Conservation (phyloP, 148 eudicot species). For the Rhododendron mucronatum region DNA sequence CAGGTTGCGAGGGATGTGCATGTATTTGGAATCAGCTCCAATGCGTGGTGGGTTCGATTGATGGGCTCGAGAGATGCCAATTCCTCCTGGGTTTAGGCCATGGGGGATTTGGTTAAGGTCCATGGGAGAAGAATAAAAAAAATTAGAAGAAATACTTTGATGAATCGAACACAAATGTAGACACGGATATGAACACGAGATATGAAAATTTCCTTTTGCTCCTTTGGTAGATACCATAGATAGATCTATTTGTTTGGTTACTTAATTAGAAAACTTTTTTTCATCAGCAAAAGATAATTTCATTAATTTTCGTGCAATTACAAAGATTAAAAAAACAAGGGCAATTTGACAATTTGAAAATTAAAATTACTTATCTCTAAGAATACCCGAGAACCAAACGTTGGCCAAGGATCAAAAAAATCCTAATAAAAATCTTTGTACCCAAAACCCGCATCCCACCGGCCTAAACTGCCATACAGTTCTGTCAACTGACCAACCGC, state of each 20-base stretch:
- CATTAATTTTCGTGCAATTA: too few relatives aligned
- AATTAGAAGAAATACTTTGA: too few relatives aligned
- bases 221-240: background rate
- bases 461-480: too few relatives aligned
- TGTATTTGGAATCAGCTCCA: constrained; percentile 46
- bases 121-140: background rate
- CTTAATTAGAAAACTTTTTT: background rate
- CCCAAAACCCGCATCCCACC: too few relatives aligned
- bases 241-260: background rate
- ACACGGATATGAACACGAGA: too few relatives aligned
- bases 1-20: constrained; percentile 68
- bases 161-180: too few relatives aligned
- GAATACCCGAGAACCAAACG: background rate
- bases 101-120: constrained; percentile 21
- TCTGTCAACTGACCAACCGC: too few relatives aligned
- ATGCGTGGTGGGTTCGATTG: constrained; percentile 53
- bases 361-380: background rate
- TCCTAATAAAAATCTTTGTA: too few relatives aligned
- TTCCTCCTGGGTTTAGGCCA: constrained; percentile 48
- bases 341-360: too few relatives aligned
- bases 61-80: constrained; percentile 38
- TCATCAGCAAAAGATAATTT: too few relatives aligned
- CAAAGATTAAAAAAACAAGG: too few relatives aligned
- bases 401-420: too few relatives aligned
- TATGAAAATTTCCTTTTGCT: background rate